A percentile compares a stretch with the other conserved stretches of the same genome.
These are phyloP conservation scores for Spergularia bocconei DNA, from an alignment of 148 eudicot genomes.

Conservation along the genomic window DNA sequence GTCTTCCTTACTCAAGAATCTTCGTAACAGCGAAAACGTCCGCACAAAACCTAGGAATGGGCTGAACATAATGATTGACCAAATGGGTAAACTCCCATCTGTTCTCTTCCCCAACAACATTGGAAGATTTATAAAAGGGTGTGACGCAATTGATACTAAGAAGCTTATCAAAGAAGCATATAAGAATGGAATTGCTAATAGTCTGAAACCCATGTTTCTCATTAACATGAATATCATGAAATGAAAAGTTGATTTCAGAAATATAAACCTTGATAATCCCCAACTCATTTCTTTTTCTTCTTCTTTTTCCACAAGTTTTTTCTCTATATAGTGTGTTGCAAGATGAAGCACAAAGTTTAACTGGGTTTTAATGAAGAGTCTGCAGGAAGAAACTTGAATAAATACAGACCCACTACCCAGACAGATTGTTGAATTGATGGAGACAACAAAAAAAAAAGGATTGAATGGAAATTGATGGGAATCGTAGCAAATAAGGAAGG, in stretches of 20 bases:
- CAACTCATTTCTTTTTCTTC: slow-evolving; percentile 26
- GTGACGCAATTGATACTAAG: slow-evolving; percentile 65
- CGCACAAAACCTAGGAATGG: slow-evolving; percentile 69
- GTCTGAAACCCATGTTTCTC: slow-evolving; percentile 35
- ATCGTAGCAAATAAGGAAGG: no score
- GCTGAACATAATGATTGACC: slow-evolving; percentile 64
- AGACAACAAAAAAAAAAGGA: no score
- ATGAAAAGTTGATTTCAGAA: slow-evolving; percentile 43
- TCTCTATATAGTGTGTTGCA: not conserved
- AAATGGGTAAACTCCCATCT: slow-evolving; percentile 70
- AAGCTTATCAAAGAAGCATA: slow-evolving; percentile 71
- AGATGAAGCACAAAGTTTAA: no score
- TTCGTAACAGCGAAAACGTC: slow-evolving; percentile 49
- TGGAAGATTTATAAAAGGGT: slow-evolving; percentile 75
- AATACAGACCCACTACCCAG: no score
- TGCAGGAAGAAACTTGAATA: no score
- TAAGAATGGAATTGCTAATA: slow-evolving; percentile 60
- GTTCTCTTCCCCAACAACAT: slow-evolving; percentile 64
- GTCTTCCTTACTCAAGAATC: slow-evolving; percentile 51
- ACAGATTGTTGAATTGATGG: no score
- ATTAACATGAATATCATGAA: slow-evolving; percentile 45
- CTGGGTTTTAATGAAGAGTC: no score
- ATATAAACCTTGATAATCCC: slow-evolving; percentile 67
- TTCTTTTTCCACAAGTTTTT: not conserved
- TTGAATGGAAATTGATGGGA: no score